Conservation (phyloP, 306 rosid species). For the Chamaecrista fasciculata region DNA sequence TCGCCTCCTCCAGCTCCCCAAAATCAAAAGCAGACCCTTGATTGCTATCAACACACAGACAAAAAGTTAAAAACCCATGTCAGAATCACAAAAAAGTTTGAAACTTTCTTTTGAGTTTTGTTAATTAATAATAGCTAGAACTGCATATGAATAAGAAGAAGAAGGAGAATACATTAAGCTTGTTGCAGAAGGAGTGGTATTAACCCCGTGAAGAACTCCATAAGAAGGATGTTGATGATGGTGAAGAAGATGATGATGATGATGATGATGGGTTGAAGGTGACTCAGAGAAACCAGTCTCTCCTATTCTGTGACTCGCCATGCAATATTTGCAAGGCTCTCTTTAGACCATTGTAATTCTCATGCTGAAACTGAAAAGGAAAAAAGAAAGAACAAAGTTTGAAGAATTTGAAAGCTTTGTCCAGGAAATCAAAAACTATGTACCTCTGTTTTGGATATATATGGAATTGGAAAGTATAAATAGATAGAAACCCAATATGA, state of each 20-base stretch:
- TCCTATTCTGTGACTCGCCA: slow-evolving; percentile 77
- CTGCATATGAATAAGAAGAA: too few species aligned
- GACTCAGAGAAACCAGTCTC: slow-evolving; percentile 76
- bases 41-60: slow-evolving; percentile 43
- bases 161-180: slow-evolving; percentile 56
- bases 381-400: slow-evolving; percentile 1
- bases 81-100: slow-evolving; percentile 4
- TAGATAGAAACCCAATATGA: slow-evolving; percentile 31
- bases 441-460: slow-evolving; percentile 39
- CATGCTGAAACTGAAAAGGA: slow-evolving; percentile 47
- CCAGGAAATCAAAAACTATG: slow-evolving; percentile 22
- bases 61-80: slow-evolving; percentile 8
- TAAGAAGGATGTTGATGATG: slow-evolving; percentile 62
- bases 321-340: slow-evolving; percentile 55
- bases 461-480: slow-evolving; percentile 31
- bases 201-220: slow-evolving; percentile 71
- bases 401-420: slow-evolving; percentile 30
- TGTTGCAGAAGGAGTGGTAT: slow-evolving; percentile 43
- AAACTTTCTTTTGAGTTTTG: background rate
- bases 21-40: slow-evolving; percentile 79
- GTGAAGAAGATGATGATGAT: slow-evolving; percentile 66
- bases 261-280: slow-evolving; percentile 62
- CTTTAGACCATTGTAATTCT: slow-evolving; percentile 33
- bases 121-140: too few species aligned
- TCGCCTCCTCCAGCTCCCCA: slow-evolving; percentile 95